These are phyloP conservation scores for Groenewaldozyma salmanticensis DNA, from an alignment of 805 yeast species.

Conservation along the genomic window DNA sequence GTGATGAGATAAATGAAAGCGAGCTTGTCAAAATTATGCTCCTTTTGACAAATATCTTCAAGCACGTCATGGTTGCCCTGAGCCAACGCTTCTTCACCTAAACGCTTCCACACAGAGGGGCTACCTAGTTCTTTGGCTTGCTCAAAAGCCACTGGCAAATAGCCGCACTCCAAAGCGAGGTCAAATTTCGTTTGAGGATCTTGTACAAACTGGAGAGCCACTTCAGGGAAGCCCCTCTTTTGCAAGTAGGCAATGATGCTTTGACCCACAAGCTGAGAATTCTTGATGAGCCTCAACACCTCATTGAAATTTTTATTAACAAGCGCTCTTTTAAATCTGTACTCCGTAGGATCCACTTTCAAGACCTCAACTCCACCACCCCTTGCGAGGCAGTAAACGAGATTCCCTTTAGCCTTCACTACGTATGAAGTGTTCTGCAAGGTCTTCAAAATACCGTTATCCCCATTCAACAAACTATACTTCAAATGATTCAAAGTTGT, in stretches of 20 bases:
- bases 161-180: slow-evolving; percentile 88
- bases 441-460: slow-evolving; percentile 88
- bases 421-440: slow-evolving; percentile 81
- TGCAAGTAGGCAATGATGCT: slow-evolving; percentile 91
- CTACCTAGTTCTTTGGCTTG: slow-evolving; percentile 76
- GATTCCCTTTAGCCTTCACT: slow-evolving; percentile 56
- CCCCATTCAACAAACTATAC: slow-evolving; percentile 88
- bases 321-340: slow-evolving; percentile 87
- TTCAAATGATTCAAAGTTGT: slow-evolving; percentile 94
- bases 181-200: slow-evolving; percentile 96
- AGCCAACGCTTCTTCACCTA: slow-evolving; percentile 75
- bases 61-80: slow-evolving; percentile 85
- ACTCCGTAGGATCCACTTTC: slow-evolving; percentile 90
- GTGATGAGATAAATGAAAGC: slow-evolving; percentile 80
- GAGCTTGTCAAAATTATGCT: slow-evolving; percentile 76
- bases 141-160: slow-evolving; percentile 72
- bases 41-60: slow-evolving; percentile 82
- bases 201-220: slow-evolving; percentile 93
- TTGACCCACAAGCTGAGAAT: slow-evolving; percentile 92
- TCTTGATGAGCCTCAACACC: slow-evolving; percentile 78
- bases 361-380: slow-evolving; percentile 73
- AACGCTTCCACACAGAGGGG: slow-evolving; percentile 63
- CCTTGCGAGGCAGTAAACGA: slow-evolving; percentile 75
- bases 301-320: slow-evolving; percentile 85
- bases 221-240: slow-evolving; percentile 92